Percentiles rank a stretch among this genome's conserved stretches.
Conservation (phyloP, 2,329 filamentous ascomycete genomes). For the Metarhizium rileyi region DNA sequence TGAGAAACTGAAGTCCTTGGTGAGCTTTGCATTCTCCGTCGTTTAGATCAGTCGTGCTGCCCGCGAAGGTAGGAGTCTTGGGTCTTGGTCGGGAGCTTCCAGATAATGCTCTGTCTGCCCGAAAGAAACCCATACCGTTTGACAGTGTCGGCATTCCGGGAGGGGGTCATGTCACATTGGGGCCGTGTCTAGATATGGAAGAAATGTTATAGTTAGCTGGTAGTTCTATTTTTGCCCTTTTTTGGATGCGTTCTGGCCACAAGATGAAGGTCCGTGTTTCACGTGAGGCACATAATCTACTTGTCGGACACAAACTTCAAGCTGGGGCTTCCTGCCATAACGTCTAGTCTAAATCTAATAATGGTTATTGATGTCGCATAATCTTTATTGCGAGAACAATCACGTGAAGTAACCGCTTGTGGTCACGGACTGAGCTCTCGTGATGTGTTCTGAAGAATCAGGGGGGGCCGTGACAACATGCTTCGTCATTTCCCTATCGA, state of each 20-base stretch:
- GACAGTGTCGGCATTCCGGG: slow-evolving; percentile 32
- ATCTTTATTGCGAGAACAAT: slow-evolving; percentile 34
- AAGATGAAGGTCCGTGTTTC: slow-evolving; percentile 21
- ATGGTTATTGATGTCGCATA: slow-evolving; percentile 34
- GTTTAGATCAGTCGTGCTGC: slow-evolving; percentile 27
- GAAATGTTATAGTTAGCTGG: slow-evolving; percentile 31
- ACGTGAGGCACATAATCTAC: slow-evolving; percentile 30
- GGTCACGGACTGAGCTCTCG: slow-evolving; percentile 35
- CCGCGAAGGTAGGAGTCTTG: slow-evolving; percentile 31
- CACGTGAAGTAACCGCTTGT: slow-evolving; percentile 30
- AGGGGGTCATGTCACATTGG: slow-evolving; percentile 24
- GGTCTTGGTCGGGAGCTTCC: slow-evolving; percentile 26
- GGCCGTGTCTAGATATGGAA: slow-evolving; percentile 28
- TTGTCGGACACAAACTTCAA: slow-evolving; percentile 20
- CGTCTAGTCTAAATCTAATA: slow-evolving; percentile 31
- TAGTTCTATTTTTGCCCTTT: slow-evolving; percentile 37
- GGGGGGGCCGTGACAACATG: slow-evolving; percentile 24
- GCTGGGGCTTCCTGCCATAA: slow-evolving; percentile 27
- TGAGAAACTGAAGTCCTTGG: slow-evolving; percentile 16
- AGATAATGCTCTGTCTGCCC: slow-evolving; percentile 30
- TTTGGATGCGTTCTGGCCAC: slow-evolving; percentile 22
- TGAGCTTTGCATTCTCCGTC: slow-evolving; percentile 28
- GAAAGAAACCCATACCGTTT: slow-evolving; percentile 36
- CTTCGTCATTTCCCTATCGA: slow-evolving; percentile 30
- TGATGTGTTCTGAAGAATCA: slow-evolving; percentile 21